Evolutionary conservation across 768 basidiomycete species (phyloP).

Genomic region (Cantharellus cinnabarinus): DNA sequence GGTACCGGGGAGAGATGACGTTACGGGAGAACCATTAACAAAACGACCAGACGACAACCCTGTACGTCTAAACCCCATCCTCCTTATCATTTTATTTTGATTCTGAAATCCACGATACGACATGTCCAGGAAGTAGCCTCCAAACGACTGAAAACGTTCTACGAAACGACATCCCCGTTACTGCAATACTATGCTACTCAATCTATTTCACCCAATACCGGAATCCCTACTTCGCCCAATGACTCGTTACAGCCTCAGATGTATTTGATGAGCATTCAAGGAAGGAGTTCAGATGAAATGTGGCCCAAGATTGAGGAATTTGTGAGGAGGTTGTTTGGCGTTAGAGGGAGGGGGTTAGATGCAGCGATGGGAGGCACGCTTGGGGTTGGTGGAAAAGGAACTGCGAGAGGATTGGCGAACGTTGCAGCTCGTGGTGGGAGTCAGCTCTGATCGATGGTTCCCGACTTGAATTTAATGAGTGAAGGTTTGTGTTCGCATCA

Average conservation of each 20-base stretch:
- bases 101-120: not conserved
- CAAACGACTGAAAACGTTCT: constrained; percentile 56
- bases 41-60: constrained; percentile 81
- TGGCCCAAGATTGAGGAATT: constrained; percentile 63
- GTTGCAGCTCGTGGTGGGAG: too few relatives aligned
- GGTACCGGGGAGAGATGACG: constrained; percentile 60
- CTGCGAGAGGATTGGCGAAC: too few relatives aligned
- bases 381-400: not conserved
- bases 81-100: not conserved
- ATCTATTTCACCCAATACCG: not conserved
- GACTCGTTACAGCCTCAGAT: constrained; percentile 14
- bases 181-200: constrained; percentile 36
- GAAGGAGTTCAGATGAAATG: constrained; percentile 70
- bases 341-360: not conserved
- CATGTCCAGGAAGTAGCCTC: constrained; percentile 47
- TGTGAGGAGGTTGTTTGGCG: constrained; percentile 15
- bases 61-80: constrained; percentile 23
- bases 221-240: constrained; percentile 10
- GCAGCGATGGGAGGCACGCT: not conserved
- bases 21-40: constrained; percentile 73
- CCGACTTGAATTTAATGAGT: too few relatives aligned
- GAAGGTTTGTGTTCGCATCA: too few relatives aligned
- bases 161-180: constrained; percentile 63
- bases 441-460: too few relatives aligned
- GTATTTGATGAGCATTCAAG: constrained; percentile 38